Evolutionary conservation across 228 moss, liverwort and hornwort species (phyloP), one percentile per base, ranked within the genome.

Genomic region (Sphagnum magellanicum): DNA sequence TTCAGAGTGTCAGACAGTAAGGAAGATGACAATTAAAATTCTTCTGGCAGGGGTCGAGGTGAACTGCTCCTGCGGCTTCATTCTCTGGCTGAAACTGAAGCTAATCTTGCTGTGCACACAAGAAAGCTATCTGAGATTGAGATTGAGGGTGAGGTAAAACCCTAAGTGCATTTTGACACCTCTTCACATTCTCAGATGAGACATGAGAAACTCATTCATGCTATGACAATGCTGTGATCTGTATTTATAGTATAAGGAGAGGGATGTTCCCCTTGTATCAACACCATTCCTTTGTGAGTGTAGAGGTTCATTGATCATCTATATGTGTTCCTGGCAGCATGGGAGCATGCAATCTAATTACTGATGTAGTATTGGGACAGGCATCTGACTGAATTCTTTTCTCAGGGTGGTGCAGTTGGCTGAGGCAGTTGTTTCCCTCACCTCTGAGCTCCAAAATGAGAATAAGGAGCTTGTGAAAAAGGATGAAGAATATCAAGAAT

Each of bases 51-150:
- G 79, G 89, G 91, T 77, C 92, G 98, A 73, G 98, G 98, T 71
- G 94, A 98, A 68, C 90, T 98, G 62, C 80, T 98, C 51, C 86
- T 79, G 86, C 90, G 86, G 61, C 92, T 98, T 70, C 90, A 90
- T 78, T 75, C 87, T 52, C 78, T 98, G 71, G 82, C 94, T 61
- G 86, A 87, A 63, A 87, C 92, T 51, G 98, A 98, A 77, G 79
- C 80, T 68, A 78, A 77, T 17, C 67, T 98, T 73, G 74, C 86
- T 73, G 81, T 69, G 60, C 92, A 88, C 58, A 65, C 63, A 4
- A 73, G 79, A 14, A 81, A 82, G 50, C 81, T 94, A 49, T 70
- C 88, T 63, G 82, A 92, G 71, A 75, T 92, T 50, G 94, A 90
- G 68, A 79, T 92, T 50, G 94, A 90, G 68, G 77, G 70, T 65